Evolutionary conservation across 2,329 filamentous ascomycete genomes (phyloP), one percentile per base, ranked within the genome.

Genomic region (Aspergillus hortae): DNA sequence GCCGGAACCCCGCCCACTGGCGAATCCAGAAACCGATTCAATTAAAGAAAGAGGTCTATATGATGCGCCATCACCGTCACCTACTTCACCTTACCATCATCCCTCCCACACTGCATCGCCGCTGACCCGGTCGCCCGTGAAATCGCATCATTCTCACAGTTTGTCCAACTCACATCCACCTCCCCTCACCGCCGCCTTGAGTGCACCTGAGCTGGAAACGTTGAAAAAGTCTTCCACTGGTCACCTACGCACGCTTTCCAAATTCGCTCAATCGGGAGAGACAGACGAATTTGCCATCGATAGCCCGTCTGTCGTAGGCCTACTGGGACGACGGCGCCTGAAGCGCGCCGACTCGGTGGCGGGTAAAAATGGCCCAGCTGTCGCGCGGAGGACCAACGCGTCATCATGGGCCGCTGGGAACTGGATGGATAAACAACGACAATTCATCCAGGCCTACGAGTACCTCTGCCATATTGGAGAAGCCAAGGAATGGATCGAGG

Each of bases 371-470:
- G 57, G 58, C 5, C 49, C 59, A 36, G 51, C 54, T 59, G 74
- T 74, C 33, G 74, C 73, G 23, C 71, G 77, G 73, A 78, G 41
- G 74, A 79, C 56, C 77, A 77, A 75, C 51, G 78, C 73, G 23
- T 90, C 87, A 59, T 82, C 85, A 45, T 94, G 91, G 87, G 84
- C 89, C 57, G 86, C 86, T 17, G 84, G 89, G 46, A 95, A 92
- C 68, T 99, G 94, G 94, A 99, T 99, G 92, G 94, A 99, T 70
- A 94, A 95, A 68, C 92, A 99, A 68, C 84, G 94, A 23, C 92
- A 97, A 69, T 97, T 96, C 65, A 75, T 99, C 48, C 90, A 95
- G 71, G 94, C 94, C 6, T 99, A 99, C 67, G 94, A 99, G 70
- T 99, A 99, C 68, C 86, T 99, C 35, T 99, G 94, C 68, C 94